A percentile compares a stretch with the other conserved stretches of the same genome.
Conservation (phyloP, 2,329 filamentous ascomycete species). For the Talaromyces pinophilus region DNA sequence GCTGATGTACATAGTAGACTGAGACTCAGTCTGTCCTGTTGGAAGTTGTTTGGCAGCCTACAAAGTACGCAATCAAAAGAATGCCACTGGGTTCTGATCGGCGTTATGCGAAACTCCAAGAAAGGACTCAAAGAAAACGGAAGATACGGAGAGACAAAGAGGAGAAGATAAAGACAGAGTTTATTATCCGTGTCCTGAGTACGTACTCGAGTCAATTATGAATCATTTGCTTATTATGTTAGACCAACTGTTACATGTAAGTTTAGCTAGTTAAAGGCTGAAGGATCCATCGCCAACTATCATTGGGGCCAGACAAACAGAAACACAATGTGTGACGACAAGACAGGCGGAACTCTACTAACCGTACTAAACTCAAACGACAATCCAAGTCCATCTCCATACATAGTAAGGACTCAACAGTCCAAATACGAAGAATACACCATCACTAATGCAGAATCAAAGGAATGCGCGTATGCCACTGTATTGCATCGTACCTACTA, state of each 20-base stretch:
- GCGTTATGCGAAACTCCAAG: no score
- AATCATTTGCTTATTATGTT: background rate
- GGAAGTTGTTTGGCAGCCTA: background rate
- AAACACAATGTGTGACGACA: slow-evolving; percentile 6
- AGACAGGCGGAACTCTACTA: background rate
- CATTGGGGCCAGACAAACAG: slow-evolving; percentile 4
- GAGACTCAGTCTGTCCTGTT: background rate
- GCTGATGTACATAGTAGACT: background rate
- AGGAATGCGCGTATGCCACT: background rate
- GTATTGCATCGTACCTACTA: background rate
- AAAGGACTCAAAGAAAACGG: background rate
- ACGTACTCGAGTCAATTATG: background rate
- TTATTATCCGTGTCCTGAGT: background rate
- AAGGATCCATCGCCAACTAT: background rate
- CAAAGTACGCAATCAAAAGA: background rate
- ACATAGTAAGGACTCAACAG: background rate
- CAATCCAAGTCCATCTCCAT: background rate
- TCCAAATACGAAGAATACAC: background rate
- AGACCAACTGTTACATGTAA: background rate
- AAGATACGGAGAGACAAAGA: background rate
- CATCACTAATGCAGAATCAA: background rate
- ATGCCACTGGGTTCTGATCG: background rate
- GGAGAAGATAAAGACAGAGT: background rate
- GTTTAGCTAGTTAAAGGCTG: background rate
- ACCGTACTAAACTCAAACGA: background rate